Conservation (phyloP, 495 filamentous ascomycete genomes). For the Wilcoxina mikolae region DNA sequence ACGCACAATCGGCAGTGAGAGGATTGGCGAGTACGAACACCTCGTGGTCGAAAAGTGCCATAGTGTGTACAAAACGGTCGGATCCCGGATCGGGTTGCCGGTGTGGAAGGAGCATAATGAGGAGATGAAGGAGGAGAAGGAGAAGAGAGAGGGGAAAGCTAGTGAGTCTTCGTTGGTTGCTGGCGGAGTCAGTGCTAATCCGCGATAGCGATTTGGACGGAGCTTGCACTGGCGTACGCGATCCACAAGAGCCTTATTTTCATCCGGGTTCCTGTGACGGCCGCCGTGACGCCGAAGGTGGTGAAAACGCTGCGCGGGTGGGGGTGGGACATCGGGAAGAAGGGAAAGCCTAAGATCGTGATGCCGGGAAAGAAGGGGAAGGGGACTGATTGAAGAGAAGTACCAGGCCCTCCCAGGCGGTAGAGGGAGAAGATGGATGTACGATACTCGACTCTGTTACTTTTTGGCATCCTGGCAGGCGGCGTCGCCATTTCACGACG, state of each 20-base stretch:
- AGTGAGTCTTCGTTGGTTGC: constrained; percentile 36
- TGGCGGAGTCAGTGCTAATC: no score
- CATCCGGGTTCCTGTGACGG: constrained; percentile 75
- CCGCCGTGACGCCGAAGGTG: constrained; percentile 78
- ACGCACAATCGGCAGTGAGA: constrained; percentile 63
- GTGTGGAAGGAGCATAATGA: constrained; percentile 30
- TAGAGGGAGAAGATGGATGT: no score
- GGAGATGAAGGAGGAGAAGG: constrained; percentile 33
- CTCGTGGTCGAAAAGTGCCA: not conserved
- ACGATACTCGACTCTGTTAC: no score
- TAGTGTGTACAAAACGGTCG: constrained; percentile 25
- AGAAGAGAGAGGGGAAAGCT: constrained; percentile 36
- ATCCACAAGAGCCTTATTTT: constrained; percentile 99
- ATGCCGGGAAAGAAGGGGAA: not conserved
- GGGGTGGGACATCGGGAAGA: constrained; percentile 64
- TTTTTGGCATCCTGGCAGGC: no score
- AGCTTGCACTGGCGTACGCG: constrained; percentile 85
- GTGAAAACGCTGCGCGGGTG: constrained; percentile 71
- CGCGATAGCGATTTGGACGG: constrained; percentile 58
- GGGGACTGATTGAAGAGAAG: no score
- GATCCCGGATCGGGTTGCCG: constrained; percentile 12
- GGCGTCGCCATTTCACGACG: no score
- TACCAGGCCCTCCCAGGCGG: no score
- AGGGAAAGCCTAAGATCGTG: constrained; percentile 36
- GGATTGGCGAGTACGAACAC: constrained; percentile 48